These are phyloP conservation scores for Naganishia vaughanmartiniae DNA, from an alignment of 768 basidiomycete genomes.

Conservation along the genomic window DNA sequence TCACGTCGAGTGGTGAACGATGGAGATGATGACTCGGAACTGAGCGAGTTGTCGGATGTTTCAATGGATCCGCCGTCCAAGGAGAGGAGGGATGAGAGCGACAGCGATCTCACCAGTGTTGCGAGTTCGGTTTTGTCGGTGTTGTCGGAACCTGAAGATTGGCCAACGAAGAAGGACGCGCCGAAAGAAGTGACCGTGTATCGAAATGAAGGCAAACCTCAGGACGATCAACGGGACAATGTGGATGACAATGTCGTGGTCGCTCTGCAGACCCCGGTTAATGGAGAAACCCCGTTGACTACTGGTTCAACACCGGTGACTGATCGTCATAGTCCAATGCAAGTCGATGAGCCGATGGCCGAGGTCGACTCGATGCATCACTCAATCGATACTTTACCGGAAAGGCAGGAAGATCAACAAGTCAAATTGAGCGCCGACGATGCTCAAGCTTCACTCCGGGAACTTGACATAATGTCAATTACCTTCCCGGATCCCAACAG, in stretches of 20 bases:
- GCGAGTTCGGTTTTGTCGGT: constrained; percentile 17
- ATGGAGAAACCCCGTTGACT: not conserved
- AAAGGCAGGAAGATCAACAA: not conserved
- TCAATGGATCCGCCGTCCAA: not conserved
- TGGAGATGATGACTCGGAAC: constrained; percentile 43
- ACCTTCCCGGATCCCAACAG: no score
- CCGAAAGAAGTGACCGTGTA: not conserved
- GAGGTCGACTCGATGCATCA: not conserved
- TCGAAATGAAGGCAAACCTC: not conserved
- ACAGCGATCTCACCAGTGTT: constrained; percentile 26
- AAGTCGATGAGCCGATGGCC: not conserved
- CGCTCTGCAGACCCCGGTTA: not conserved
- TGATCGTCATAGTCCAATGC: constrained; percentile 3
- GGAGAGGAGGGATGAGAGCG: not conserved
- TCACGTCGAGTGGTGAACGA: constrained; percentile 8
- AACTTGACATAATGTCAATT: not conserved
- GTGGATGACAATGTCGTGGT: not conserved
- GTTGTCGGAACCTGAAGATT: constrained; percentile 12
- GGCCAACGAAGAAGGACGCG: not conserved
- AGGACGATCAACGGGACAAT: constrained; percentile 24
- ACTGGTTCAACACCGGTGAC: not conserved
- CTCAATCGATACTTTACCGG: not conserved
- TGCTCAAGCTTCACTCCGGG: not conserved
- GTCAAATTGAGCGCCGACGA: not conserved
- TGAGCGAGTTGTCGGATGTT: constrained; percentile 48